phyloP scores from a whole-genome alignment of 305 asterid genomes.

The Euphrasia arctica region DNA sequence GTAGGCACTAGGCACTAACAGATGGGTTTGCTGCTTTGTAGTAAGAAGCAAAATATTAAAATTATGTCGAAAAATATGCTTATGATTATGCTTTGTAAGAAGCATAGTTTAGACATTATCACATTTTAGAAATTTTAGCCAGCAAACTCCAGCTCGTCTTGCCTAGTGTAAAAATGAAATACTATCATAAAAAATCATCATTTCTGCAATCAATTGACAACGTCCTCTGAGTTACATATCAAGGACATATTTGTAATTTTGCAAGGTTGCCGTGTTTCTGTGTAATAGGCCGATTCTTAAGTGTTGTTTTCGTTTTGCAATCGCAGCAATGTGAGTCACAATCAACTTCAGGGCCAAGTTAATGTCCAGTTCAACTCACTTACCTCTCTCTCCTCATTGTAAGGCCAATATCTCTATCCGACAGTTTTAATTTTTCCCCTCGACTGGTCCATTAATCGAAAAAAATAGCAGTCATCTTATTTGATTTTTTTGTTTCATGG shows the following conservation, averaged over 20 bases:
- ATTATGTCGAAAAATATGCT: no score
- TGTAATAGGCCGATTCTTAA: not conserved
- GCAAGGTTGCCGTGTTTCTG: not conserved
- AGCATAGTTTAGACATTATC: not conserved
- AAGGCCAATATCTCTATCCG: slow-evolving; percentile 29
- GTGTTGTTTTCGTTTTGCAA: not conserved
- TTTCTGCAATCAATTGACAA: not conserved
- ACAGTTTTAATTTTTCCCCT: not conserved
- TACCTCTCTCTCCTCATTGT: slow-evolving; percentile 76
- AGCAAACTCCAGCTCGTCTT: not conserved
- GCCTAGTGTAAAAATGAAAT: not conserved
- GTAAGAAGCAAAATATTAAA: not conserved
- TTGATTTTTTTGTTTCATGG: slow-evolving; percentile 22
- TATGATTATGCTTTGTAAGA: not conserved
- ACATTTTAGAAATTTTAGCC: not conserved
- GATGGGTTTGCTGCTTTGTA: not conserved
- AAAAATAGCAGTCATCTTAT: not conserved
- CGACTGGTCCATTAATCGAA: slow-evolving; percentile 1
- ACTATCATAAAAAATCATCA: not conserved
- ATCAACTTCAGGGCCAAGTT: slow-evolving; percentile 65
- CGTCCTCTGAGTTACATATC: not conserved
- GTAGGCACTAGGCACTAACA: not conserved
- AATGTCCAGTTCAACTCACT: slow-evolving; percentile 50
- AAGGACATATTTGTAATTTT: not conserved
- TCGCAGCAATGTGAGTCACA: slow-evolving; percentile 72